Percentiles rank a stretch among this genome's conserved stretches.
phyloP scores from a whole-genome alignment of 1,284 basidiomycete species.

The Malassezia sympodialis region DNA sequence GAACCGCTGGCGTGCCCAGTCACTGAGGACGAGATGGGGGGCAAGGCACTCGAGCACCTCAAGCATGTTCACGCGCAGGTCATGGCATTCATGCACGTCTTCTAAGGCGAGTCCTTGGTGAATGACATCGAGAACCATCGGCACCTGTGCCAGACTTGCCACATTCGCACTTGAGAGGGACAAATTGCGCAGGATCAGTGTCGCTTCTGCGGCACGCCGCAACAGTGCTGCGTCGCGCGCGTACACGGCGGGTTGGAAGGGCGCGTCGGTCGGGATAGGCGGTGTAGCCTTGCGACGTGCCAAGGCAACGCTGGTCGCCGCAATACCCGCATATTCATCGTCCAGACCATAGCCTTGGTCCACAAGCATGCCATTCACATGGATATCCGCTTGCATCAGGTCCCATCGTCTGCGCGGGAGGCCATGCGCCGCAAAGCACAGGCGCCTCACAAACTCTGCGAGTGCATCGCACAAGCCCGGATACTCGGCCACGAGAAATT shows the following conservation, averaged over 20 bases:
- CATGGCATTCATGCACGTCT: slow-evolving; percentile 22
- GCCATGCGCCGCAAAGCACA: slow-evolving; percentile 27
- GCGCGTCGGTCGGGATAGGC: not conserved
- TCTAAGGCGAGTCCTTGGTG: not conserved
- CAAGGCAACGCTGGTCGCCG: not conserved
- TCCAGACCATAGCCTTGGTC: slow-evolving; percentile 30
- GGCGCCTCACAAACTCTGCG: slow-evolving; percentile 25
- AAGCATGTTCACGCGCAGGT: slow-evolving; percentile 36
- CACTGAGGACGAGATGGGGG: slow-evolving; percentile 19
- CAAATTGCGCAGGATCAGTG: slow-evolving; percentile 34
- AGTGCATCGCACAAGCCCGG: slow-evolving; percentile 36
- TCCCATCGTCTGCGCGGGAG: slow-evolving; percentile 26
- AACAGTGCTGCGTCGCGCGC: slow-evolving; percentile 26
- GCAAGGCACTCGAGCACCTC: slow-evolving; percentile 36
- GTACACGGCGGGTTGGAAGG: slow-evolving; percentile 3
- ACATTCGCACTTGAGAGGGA: slow-evolving; percentile 21
- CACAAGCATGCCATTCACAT: not conserved
- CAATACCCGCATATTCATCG: not conserved
- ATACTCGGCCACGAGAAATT: slow-evolving; percentile 23
- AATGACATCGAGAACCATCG: slow-evolving; percentile 2
- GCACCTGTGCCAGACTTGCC: slow-evolving; percentile 7
- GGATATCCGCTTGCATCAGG: slow-evolving; percentile 3
- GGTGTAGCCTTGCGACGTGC: not conserved
- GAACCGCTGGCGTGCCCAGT: slow-evolving; percentile 19
- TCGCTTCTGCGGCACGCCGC: slow-evolving; percentile 31